Evolutionary conservation across 352 stramenopile genomes (phyloP).

Genomic region (Phytophthora gonapodyides): DNA sequence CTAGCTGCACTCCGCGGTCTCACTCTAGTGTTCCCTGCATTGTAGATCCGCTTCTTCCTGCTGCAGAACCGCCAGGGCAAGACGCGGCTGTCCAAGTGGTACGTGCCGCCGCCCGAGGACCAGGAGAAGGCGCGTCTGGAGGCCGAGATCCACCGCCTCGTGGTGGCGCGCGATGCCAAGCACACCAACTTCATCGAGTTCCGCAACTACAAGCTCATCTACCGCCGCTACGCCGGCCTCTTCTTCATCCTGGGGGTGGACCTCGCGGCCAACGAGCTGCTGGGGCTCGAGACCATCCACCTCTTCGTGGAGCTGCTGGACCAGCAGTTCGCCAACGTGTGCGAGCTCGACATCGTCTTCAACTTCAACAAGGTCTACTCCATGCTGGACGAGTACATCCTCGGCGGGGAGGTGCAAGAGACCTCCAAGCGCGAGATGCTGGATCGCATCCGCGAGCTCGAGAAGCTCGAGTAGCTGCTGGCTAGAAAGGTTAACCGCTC

Average conservation of each 20-base stretch:
- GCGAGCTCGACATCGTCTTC: conserved; percentile 97
- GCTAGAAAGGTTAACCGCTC: no score
- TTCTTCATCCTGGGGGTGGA: conserved; percentile 99
- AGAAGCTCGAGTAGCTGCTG: conserved; percentile 85
- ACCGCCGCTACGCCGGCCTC: conserved; percentile 97
- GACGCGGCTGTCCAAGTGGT: conserved; percentile 99
- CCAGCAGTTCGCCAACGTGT: conserved; percentile 99
- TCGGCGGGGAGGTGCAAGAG: conserved; percentile 94
- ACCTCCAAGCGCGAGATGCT: conserved; percentile 94
- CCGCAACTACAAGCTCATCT: conserved; percentile 99
- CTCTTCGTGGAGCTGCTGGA: conserved; percentile 98
- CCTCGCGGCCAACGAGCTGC: conserved; percentile 97
- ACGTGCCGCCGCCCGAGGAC: conserved; percentile 86
- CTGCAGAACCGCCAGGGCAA: conserved; percentile 99
- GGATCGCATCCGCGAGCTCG: conserved; percentile 90
- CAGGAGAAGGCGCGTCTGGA: conserved; percentile 87
- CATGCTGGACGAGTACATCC: conserved; percentile 95
- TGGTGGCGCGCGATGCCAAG: conserved; percentile 88
- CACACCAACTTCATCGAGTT: conserved; percentile 98
- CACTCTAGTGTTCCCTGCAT: background rate
- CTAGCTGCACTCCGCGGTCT: background rate
- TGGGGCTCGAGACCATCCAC: conserved; percentile 98
- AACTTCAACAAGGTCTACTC: conserved; percentile 97
- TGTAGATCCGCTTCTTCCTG: conserved; percentile 97
- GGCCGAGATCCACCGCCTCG: conserved; percentile 90